A percentile compares a stretch with the other conserved stretches of the same genome.
Conservation (phyloP, 345 rosid genomes). For the Boechera retrofracta region DNA sequence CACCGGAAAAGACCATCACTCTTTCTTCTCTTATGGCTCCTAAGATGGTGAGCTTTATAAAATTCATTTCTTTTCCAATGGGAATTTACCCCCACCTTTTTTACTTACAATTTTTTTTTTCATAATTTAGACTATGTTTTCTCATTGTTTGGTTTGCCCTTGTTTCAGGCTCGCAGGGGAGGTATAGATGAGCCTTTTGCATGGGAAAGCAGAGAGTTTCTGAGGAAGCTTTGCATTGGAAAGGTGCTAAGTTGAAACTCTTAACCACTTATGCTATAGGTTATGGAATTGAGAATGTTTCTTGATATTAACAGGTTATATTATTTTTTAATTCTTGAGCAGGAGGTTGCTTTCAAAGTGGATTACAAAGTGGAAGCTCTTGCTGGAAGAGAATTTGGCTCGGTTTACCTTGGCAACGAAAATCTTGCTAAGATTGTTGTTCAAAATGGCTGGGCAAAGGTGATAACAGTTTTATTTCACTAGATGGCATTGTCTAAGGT, state of each 20-base stretch:
- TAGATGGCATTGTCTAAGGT: constrained; percentile 19
- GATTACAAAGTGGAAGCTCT: constrained; percentile 78
- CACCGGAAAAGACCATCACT: constrained; percentile 87
- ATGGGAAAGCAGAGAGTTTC: constrained; percentile 91
- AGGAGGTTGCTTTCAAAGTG: constrained; percentile 92
- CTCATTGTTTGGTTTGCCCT: constrained; percentile 29
- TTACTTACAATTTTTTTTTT: no score
- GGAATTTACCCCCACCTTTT: no score
- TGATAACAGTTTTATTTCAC: constrained; percentile 33
- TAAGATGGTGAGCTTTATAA: constrained; percentile 55
- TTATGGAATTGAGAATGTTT: constrained; percentile 9
- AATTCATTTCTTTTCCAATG: background rate
- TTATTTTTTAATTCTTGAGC: constrained; percentile 22
- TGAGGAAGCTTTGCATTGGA: constrained; percentile 96
- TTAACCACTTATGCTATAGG: background rate
- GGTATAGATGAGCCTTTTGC: constrained; percentile 94
- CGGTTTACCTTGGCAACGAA: constrained; percentile 81
- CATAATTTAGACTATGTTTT: background rate
- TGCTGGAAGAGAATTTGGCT: constrained; percentile 84
- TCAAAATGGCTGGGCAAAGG: constrained; percentile 94
- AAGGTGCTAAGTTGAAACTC: constrained; percentile 58
- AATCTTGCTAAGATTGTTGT: constrained; percentile 81
- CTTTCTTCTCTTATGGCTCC: constrained; percentile 86
- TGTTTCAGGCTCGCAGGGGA: constrained; percentile 78
- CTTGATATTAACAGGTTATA: background rate